Conservation (phyloP, 2,329 filamentous ascomycete genomes). For the Neonectria hederae region DNA sequence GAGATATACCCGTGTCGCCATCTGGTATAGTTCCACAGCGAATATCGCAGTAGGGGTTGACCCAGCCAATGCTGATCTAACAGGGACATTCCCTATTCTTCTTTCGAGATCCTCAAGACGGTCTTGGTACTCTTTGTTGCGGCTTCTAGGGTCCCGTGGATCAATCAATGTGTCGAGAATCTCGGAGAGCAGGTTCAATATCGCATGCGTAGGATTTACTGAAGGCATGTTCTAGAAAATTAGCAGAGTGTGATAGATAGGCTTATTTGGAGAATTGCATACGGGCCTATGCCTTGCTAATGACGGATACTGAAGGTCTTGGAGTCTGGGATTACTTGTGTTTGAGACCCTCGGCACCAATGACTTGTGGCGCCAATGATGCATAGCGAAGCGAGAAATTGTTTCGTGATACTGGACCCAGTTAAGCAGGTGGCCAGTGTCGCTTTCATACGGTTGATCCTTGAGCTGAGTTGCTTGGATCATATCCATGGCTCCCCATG, state of each 20-base stretch:
- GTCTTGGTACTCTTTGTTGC: slow-evolving; percentile 13
- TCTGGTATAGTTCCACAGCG: slow-evolving; percentile 23
- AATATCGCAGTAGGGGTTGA: neutral
- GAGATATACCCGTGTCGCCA: slow-evolving; percentile 32
- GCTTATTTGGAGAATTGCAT: neutral
- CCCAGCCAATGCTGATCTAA: neutral
- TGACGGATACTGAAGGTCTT: neutral
- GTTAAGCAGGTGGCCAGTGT: slow-evolving; percentile 22
- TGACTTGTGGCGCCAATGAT: slow-evolving; percentile 28
- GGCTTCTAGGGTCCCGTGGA: slow-evolving; percentile 23
- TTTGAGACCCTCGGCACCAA: neutral
- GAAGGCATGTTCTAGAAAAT: slow-evolving; percentile 16
- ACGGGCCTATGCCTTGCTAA: slow-evolving; percentile 19
- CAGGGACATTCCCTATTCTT: slow-evolving; percentile 4
- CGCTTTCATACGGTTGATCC: neutral
- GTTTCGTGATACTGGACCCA: slow-evolving; percentile 36
- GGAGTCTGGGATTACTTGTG: neutral
- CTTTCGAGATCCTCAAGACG: slow-evolving; percentile 23
- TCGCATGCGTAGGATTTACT: slow-evolving; percentile 20
- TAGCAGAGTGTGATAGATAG: neutral
- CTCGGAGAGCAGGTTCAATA: slow-evolving; percentile 32
- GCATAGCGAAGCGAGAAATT: slow-evolving; percentile 31
- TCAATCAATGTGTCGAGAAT: slow-evolving; percentile 23
- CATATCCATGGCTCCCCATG: slow-evolving; percentile 31
- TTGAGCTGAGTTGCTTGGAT: slow-evolving; percentile 22